Evolutionary conservation across 108 stramenopile species (phyloP).

Genomic region (Pseudonitzschia multiseries): DNA sequence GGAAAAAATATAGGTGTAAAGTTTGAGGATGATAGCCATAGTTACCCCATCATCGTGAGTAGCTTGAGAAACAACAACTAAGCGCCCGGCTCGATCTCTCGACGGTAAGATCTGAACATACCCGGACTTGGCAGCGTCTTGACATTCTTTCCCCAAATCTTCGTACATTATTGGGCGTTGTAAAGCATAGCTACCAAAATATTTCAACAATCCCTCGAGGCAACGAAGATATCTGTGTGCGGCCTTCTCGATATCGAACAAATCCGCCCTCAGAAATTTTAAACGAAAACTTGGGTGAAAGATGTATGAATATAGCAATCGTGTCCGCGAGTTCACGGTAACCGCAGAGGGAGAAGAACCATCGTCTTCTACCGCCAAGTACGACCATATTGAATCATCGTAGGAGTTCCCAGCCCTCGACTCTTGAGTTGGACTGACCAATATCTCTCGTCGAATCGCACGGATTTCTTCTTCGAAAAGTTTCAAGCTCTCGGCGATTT

Average conservation of each 20-base stretch:
- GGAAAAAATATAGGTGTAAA: conserved; percentile 11
- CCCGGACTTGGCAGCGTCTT: conserved; percentile 6
- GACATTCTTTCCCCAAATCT: conserved; percentile 27
- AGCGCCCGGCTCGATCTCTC: conserved; percentile 26
- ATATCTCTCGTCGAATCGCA: conserved; percentile 8
- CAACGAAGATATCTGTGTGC: conserved; percentile 28
- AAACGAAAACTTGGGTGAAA: conserved; percentile 33
- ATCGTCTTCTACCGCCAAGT: not conserved
- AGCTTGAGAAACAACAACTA: conserved; percentile 13
- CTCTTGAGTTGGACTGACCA: not conserved
- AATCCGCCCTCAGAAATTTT: conserved; percentile 41
- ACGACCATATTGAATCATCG: conserved; percentile 6
- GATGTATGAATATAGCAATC: conserved; percentile 9
- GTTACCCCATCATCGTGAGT: not conserved
- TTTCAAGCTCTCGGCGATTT: not conserved
- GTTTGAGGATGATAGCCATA: not conserved
- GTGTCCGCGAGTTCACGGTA: not conserved
- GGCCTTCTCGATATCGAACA: conserved; percentile 37
- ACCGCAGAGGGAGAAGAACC: not conserved
- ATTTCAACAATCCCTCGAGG: conserved; percentile 35
- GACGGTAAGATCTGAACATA: conserved; percentile 26
- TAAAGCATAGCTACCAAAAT: conserved; percentile 28
- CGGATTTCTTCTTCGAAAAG: conserved; percentile 1
- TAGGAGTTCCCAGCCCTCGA: not conserved
- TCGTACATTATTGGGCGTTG: conserved; percentile 20